Conservation (phyloP, 805 yeast genomes). For the Lipomyces sp. region DNA sequence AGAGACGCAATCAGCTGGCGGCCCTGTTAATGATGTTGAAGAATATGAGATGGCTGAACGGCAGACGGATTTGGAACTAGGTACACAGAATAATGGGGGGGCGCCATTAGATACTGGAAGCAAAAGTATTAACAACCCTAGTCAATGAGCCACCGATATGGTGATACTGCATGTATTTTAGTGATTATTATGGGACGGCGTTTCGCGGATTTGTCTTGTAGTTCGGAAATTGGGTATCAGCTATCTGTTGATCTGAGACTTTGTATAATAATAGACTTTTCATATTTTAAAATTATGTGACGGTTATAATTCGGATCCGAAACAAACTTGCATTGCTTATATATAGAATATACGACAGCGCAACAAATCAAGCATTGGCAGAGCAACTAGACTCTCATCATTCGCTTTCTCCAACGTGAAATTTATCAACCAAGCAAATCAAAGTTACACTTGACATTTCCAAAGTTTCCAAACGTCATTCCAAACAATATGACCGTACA, state of each 20-base stretch:
- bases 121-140: background rate
- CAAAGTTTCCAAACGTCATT: background rate
- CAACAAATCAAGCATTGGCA: background rate
- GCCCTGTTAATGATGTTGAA: constrained; percentile 2
- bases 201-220: background rate
- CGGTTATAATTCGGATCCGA: background rate
- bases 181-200: background rate
- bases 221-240: background rate
- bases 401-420: background rate
- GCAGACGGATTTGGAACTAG: constrained; percentile 21
- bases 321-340: no score
- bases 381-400: background rate
- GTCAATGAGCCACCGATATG: background rate
- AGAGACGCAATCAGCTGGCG: background rate
- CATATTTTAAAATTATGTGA: no score
- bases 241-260: background rate
- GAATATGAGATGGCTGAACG: constrained; percentile 25
- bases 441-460: background rate
- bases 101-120: background rate
- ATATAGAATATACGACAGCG: no score
- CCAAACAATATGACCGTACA: background rate
- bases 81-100: background rate
- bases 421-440: background rate
- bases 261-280: background rate
- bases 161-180: background rate